Evolutionary conservation across 2,329 filamentous ascomycete species (phyloP).

Genomic region (Trichothecium sympodiale): DNA sequence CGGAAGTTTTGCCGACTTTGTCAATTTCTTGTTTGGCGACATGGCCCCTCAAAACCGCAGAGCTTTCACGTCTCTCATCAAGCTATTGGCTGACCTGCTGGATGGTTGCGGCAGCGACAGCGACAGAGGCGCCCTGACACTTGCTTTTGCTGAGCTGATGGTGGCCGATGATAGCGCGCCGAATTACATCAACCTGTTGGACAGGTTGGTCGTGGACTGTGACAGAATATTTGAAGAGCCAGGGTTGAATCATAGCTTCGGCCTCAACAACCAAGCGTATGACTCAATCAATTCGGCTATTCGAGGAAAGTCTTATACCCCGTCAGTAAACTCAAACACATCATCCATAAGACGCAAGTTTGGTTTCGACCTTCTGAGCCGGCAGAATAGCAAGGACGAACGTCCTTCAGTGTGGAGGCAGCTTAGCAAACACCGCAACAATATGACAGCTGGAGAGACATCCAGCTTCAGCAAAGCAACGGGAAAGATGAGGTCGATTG

Average conservation of each 20-base stretch:
- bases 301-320: slow-evolving; percentile 51
- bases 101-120: slow-evolving; percentile 87
- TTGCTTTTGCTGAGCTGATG: slow-evolving; percentile 79
- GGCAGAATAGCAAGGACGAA: slow-evolving; percentile 70
- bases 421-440: slow-evolving; percentile 69
- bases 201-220: slow-evolving; percentile 81
- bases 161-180: slow-evolving; percentile 68
- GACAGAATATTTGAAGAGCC: slow-evolving; percentile 74
- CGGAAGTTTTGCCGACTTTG: slow-evolving; percentile 62
- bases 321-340: slow-evolving; percentile 73
- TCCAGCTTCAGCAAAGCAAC: slow-evolving; percentile 57
- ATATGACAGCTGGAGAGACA: slow-evolving; percentile 39
- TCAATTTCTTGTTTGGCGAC: slow-evolving; percentile 51
- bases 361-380: slow-evolving; percentile 63
- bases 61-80: slow-evolving; percentile 74
- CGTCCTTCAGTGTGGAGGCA: slow-evolving; percentile 74
- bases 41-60: slow-evolving; percentile 62
- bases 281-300: slow-evolving; percentile 48
- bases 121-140: slow-evolving; percentile 76
- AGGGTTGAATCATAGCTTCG: slow-evolving; percentile 27
- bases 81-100: slow-evolving; percentile 74
- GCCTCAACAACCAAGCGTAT: slow-evolving; percentile 30
- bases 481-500: slow-evolving; percentile 66
- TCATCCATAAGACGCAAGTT: slow-evolving; percentile 80
- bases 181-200: slow-evolving; percentile 78